These are phyloP conservation scores for Malassezia globosa DNA, from an alignment of 1,284 basidiomycete genomes.

Conservation along the genomic window DNA sequence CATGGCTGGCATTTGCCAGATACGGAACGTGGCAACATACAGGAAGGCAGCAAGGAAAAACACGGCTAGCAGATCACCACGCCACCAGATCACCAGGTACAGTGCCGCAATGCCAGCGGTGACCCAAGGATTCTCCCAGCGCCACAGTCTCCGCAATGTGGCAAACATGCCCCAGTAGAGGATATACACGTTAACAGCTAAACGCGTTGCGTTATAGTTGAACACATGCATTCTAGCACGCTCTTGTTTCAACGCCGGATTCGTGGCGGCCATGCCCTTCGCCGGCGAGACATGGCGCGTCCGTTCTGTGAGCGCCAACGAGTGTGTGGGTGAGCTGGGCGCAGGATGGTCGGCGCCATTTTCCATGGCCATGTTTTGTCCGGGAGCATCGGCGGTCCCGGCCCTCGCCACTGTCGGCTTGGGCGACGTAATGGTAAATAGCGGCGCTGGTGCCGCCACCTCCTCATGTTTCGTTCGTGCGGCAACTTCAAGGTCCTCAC, in stretches of 20 bases:
- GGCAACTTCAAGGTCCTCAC: no score
- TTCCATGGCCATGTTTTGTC: no score
- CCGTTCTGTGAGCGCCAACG: not conserved
- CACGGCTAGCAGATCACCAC: constrained; percentile 20
- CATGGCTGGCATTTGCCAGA: constrained; percentile 9
- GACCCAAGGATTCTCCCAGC: constrained; percentile 19
- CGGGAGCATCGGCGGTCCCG: no score
- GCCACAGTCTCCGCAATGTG: constrained; percentile 17
- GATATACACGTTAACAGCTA: constrained; percentile 11
- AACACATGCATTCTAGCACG: constrained; percentile 3
- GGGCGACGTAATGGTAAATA: not conserved
- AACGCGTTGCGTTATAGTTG: constrained; percentile 14
- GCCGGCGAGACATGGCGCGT: no score
- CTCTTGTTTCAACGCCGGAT: not conserved
- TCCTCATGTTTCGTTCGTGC: not conserved
- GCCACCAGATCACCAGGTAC: constrained; percentile 22
- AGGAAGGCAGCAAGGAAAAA: constrained; percentile 14
- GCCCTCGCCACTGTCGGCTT: not conserved
- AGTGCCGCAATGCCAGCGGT: constrained; percentile 6
- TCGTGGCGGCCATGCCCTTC: not conserved
- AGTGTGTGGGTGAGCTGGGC: not conserved
- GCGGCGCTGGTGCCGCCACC: not conserved
- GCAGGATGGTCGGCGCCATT: no score
- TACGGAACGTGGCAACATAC: constrained; percentile 18
- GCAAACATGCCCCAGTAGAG: constrained; percentile 19